Evolutionary conservation across 441 rosid species (phyloP).

Genomic region (Manihot esculenta): DNA sequence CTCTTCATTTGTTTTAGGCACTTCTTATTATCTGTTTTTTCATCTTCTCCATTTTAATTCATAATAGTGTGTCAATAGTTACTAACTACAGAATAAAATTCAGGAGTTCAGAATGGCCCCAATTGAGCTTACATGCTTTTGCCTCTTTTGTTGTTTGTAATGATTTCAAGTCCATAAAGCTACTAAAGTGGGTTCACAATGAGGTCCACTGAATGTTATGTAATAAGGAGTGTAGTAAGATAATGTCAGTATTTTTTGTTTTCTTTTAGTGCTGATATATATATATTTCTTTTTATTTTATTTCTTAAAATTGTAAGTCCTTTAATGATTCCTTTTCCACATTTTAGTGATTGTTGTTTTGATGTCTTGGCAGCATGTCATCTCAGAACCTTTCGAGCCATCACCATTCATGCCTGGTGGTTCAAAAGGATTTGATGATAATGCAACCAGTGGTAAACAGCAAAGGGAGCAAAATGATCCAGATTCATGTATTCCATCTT

Average conservation of each 20-base stretch:
- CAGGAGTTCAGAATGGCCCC: background rate
- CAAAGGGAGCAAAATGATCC: conserved; percentile 56
- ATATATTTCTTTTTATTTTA: background rate
- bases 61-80: background rate
- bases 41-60: background rate
- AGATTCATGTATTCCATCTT: conserved; percentile 47
- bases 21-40: conserved; percentile 5
- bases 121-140: background rate
- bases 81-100: background rate
- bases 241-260: background rate
- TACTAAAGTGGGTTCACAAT: too few relatives aligned
- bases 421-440: conserved; percentile 67
- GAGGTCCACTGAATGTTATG: background rate
- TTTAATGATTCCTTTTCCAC: background rate
- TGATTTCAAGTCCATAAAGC: background rate
- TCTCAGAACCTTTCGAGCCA: conserved; percentile 90
- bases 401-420: conserved; percentile 79
- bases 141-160: background rate
- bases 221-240: background rate
- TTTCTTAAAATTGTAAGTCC: background rate
- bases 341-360: conserved; percentile 22
- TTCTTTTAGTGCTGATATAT: background rate
- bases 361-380: conserved; percentile 68
- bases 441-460: conserved; percentile 41
- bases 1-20: background rate